Evolutionary conservation across 257 asterid genomes (phyloP).

Genomic region (Ajuga chamaepitys): DNA sequence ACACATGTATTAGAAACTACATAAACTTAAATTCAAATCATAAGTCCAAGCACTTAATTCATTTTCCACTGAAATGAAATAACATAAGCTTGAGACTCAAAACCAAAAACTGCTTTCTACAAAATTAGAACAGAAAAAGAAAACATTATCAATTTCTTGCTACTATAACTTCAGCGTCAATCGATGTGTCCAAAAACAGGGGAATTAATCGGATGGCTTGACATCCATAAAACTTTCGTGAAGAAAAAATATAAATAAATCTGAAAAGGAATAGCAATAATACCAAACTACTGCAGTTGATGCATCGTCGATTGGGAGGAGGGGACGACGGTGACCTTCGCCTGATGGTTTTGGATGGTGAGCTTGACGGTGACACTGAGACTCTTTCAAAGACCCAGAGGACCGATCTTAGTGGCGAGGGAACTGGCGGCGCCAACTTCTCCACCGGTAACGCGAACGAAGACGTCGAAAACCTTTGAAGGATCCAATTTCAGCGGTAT

Average conservation of each 20-base stretch:
- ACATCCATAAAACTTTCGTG: neutral
- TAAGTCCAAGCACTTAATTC: neutral
- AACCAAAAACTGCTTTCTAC: neutral
- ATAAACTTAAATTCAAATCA: neutral
- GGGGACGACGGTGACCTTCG: no score
- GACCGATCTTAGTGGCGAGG: no score
- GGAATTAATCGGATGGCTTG: neutral
- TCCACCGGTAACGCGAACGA: no score
- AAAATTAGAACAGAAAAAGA: neutral
- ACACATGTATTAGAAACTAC: neutral
- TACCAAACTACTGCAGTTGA: conserved; percentile 93
- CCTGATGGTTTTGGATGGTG: no score
- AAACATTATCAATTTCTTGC: neutral
- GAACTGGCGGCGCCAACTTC: no score
- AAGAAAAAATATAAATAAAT: neutral
- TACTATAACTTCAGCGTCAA: neutral
- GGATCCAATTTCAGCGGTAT: no score
- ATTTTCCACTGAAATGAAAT: neutral
- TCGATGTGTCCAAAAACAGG: neutral
- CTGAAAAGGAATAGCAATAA: neutral
- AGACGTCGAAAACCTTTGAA: no score
- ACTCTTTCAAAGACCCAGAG: no score
- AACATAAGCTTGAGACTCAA: conserved; percentile 7
- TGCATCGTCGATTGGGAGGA: conserved; percentile 96
- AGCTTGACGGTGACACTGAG: no score